Conservation (phyloP, 2,329 filamentous ascomycete species). For the Acephala macrosclerotiorum region DNA sequence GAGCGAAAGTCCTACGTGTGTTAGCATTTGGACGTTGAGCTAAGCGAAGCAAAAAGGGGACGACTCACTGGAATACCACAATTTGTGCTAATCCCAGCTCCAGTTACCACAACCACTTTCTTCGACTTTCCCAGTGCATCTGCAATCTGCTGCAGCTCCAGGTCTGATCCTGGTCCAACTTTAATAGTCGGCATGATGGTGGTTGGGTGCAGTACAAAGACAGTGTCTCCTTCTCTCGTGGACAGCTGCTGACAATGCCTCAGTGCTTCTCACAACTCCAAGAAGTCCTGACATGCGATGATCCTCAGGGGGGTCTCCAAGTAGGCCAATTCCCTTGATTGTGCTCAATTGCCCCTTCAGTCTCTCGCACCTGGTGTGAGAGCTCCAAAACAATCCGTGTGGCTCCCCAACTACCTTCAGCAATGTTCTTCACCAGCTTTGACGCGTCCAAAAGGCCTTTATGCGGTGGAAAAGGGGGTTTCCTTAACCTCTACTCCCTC, state of each 20-base stretch:
- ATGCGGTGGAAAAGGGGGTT: too few species aligned
- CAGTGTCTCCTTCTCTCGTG: not conserved
- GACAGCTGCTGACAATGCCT: not conserved
- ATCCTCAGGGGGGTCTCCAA: too few species aligned
- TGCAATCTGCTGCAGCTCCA: constrained; percentile 67
- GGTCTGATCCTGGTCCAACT: constrained; percentile 36
- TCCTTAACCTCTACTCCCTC: too few species aligned
- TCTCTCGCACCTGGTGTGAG: not conserved
- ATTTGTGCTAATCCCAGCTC: constrained; percentile 78
- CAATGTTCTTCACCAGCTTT: too few species aligned
- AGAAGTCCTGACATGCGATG: not conserved
- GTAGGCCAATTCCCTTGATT: not conserved
- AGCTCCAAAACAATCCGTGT: not conserved
- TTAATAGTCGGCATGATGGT: constrained; percentile 43
- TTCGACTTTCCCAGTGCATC: constrained; percentile 68
- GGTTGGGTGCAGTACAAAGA: not conserved
- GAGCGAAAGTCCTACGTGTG: constrained; percentile 71
- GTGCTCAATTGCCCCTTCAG: not conserved
- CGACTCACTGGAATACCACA: constrained; percentile 74
- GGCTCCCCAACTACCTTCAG: too few species aligned
- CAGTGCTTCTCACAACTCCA: not conserved
- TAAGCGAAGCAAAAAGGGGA: not conserved
- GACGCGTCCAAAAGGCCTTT: too few species aligned
- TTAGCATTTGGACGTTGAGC: constrained; percentile 15
- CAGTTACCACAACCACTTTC: constrained; percentile 76